These are phyloP conservation scores for Galerina marginata DNA, from an alignment of 768 basidiomycete species.

Conservation along the genomic window DNA sequence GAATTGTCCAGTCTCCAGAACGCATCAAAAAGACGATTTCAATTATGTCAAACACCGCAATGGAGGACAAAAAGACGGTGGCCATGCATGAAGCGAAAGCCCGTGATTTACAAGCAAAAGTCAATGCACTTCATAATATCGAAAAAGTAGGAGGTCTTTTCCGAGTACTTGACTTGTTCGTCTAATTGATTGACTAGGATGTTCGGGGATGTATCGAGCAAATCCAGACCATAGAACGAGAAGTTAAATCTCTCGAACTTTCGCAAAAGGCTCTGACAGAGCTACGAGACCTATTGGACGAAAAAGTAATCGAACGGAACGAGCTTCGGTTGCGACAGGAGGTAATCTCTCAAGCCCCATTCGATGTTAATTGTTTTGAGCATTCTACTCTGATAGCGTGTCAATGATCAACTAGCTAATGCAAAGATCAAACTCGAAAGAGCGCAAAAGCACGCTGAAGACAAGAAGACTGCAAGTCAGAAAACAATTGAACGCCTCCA, in stretches of 20 bases:
- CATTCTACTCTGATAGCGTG: constrained; percentile 54
- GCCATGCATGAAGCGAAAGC: constrained; percentile 73
- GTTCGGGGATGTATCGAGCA: constrained; percentile 75
- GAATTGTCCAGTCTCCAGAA: constrained; percentile 92
- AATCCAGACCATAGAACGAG: constrained; percentile 74
- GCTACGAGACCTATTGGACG: constrained; percentile 69
- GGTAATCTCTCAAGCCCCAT: constrained; percentile 41
- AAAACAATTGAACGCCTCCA: constrained; percentile 78
- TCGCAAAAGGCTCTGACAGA: constrained; percentile 73
- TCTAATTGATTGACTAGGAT: constrained; percentile 51
- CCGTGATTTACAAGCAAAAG: constrained; percentile 77
- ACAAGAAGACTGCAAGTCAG: constrained; percentile 75
- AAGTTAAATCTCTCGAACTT: constrained; percentile 63
- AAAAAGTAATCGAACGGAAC: constrained; percentile 75
- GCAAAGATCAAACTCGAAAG: constrained; percentile 84
- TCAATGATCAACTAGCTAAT: constrained; percentile 79
- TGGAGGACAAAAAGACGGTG: constrained; percentile 74
- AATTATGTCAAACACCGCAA: constrained; percentile 69
- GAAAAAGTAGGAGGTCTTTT: constrained; percentile 62
- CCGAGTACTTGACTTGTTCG: constrained; percentile 5
- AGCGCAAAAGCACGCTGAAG: constrained; percentile 79
- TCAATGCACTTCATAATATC: constrained; percentile 70
- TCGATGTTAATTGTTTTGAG: neutral
- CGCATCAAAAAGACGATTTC: constrained; percentile 83
- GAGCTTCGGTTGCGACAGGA: constrained; percentile 73